A percentile compares a stretch with the other conserved stretches of the same genome.
phyloP scores from a whole-genome alignment of 805 yeast species.

The Candida khao-thaluensis region DNA sequence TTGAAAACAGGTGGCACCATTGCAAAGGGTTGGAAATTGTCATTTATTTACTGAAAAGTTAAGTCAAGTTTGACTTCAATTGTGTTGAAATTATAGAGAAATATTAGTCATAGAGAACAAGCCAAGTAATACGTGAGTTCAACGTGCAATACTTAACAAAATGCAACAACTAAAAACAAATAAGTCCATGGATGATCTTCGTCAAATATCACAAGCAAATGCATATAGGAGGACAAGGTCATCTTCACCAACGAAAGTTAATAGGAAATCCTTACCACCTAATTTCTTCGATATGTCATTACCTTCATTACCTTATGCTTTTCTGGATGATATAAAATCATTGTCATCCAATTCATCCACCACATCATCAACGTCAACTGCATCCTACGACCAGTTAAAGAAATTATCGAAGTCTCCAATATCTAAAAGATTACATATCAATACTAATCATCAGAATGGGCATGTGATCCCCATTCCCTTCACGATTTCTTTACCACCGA shows the following conservation, averaged over 20 bases:
- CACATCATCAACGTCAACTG: slow-evolving; percentile 1
- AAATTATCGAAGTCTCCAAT: slow-evolving; percentile 34
- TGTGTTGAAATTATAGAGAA: too few relatives aligned
- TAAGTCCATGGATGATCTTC: slow-evolving; percentile 11
- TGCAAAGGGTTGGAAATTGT: too few relatives aligned
- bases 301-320: slow-evolving; percentile 20
- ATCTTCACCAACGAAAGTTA: slow-evolving; percentile 32
- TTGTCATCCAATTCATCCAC: slow-evolving; percentile 22
- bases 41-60: too few relatives aligned
- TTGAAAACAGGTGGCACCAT: too few relatives aligned
- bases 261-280: slow-evolving; percentile 25
- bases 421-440: slow-evolving; percentile 36
- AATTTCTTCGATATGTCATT: slow-evolving; percentile 21
- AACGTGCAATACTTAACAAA: too few relatives aligned
- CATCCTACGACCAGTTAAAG: slow-evolving; percentile 13
- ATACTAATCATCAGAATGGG: slow-evolving; percentile 18
- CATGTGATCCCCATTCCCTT: slow-evolving; percentile 45
- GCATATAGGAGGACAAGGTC: slow-evolving; percentile 27
- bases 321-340: slow-evolving; percentile 25
- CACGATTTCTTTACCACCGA: slow-evolving; percentile 41
- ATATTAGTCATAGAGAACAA: too few relatives aligned
- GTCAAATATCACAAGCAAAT: slow-evolving; percentile 11
- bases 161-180: slow-evolving; percentile 1
- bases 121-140: too few relatives aligned
- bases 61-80: too few relatives aligned